Percentiles rank a stretch among this genome's conserved stretches.
These are phyloP conservation scores for Gossypium longicalyx DNA, from an alignment of 345 rosid species.

Conservation along the genomic window DNA sequence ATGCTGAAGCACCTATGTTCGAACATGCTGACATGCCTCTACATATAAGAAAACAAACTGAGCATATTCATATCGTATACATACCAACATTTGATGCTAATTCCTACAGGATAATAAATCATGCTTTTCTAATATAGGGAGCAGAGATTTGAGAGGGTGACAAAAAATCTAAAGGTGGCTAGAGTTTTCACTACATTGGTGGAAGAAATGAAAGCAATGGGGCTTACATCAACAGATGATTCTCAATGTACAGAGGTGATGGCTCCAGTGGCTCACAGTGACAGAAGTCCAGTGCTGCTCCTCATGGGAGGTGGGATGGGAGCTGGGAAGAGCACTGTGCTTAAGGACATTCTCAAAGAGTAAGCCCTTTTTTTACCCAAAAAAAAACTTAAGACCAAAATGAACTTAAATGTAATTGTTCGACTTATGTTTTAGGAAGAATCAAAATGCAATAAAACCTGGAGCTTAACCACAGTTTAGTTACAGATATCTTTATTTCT, in stretches of 20 bases:
- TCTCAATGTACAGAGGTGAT: constrained; percentile 70
- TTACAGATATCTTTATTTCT: background rate
- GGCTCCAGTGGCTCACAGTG: constrained; percentile 81
- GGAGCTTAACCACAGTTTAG: too few relatives aligned
- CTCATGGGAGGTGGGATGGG: constrained; percentile 99
- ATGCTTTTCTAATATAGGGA: constrained; percentile 38
- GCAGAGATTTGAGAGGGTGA: constrained; percentile 78
- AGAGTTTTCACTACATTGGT: constrained; percentile 72
- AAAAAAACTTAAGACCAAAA: background rate
- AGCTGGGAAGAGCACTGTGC: constrained; percentile 97
- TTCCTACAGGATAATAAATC: background rate
- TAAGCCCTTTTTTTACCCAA: constrained; percentile 24
- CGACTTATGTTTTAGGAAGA: background rate
- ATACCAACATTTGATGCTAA: too few relatives aligned
- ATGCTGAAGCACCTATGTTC: too few relatives aligned
- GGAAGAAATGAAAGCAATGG: constrained; percentile 91
- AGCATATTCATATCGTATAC: too few relatives aligned
- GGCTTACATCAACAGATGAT: constrained; percentile 48
- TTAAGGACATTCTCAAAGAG: constrained; percentile 91
- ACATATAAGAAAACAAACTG: too few relatives aligned
- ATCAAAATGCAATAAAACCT: background rate
- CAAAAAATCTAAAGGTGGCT: constrained; percentile 76
- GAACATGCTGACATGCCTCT: too few relatives aligned
- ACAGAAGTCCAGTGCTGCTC: constrained; percentile 84
- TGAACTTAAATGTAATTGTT: background rate